Percentiles rank a stretch among this genome's conserved stretches.
phyloP scores from a whole-genome alignment of 139 green algal species.

The Micractinium sp. region DNA sequence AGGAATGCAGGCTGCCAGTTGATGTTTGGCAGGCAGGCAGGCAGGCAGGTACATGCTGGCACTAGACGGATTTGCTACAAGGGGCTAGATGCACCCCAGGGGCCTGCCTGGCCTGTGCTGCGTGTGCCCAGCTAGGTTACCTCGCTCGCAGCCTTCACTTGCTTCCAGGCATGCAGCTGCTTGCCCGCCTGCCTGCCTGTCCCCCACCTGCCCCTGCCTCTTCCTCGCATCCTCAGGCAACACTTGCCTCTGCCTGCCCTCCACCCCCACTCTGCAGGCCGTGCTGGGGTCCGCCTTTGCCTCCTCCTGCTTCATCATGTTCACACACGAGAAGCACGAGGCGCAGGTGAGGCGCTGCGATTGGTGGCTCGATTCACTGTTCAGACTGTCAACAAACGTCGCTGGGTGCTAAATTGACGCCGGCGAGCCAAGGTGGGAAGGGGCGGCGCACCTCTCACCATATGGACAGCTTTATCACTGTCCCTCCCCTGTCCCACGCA shows the following conservation, averaged over 20 bases:
- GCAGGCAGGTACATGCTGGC: no score
- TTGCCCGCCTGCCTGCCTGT: background rate
- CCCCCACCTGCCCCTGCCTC: no score
- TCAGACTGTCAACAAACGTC: no score
- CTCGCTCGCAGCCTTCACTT: background rate
- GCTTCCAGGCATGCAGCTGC: background rate
- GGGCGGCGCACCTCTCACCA: background rate
- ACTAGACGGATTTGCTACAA: background rate
- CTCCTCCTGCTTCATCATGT: constrained; percentile 50
- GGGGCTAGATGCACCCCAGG: background rate
- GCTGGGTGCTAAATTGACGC: no score
- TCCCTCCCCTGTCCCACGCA: no score
- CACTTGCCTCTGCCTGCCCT: background rate
- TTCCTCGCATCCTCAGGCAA: no score
- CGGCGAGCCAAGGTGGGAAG: no score
- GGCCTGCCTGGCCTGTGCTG: background rate
- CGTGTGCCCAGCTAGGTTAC: no score
- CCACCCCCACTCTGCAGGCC: background rate
- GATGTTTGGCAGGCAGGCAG: background rate
- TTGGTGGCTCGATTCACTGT: no score
- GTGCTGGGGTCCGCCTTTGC: constrained; percentile 44
- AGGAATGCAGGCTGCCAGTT: background rate
- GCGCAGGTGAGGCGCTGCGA: constrained; percentile 3
- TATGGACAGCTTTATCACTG: background rate
- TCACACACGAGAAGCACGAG: constrained; percentile 49